Evolutionary conservation across 805 yeast species (phyloP).

Genomic region (Lachancea mirantina): DNA sequence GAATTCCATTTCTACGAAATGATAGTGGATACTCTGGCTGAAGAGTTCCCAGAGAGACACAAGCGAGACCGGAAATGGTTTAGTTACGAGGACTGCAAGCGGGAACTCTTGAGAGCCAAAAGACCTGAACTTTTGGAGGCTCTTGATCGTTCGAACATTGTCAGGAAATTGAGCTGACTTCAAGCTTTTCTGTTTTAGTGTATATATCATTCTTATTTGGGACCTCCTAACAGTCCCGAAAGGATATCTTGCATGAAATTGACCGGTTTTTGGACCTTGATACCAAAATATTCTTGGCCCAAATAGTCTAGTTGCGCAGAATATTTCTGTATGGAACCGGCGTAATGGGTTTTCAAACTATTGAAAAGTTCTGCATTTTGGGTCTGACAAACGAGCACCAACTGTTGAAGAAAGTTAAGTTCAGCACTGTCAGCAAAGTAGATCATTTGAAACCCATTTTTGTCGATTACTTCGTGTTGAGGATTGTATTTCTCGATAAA

Average conservation of each 20-base stretch:
- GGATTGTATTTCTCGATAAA: slow-evolving; percentile 23
- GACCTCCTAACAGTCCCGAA: slow-evolving; percentile 58
- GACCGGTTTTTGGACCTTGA: slow-evolving; percentile 43
- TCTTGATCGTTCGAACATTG: slow-evolving; percentile 47
- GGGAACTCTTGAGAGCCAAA: slow-evolving; percentile 47
- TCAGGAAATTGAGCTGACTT: slow-evolving; percentile 14
- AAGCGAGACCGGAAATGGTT: slow-evolving; percentile 71
- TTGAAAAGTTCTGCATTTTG: slow-evolving; percentile 46
- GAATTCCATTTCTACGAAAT: slow-evolving; percentile 86
- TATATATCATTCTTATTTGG: slow-evolving; percentile 3
- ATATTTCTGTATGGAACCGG: slow-evolving; percentile 21
- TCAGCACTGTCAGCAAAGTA: slow-evolving; percentile 39
- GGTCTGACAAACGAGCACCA: slow-evolving; percentile 52
- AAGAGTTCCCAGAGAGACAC: slow-evolving; percentile 68
- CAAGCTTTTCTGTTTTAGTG: background rate
- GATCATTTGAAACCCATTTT: slow-evolving; percentile 27
- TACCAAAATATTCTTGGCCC: slow-evolving; percentile 57
- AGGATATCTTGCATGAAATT: slow-evolving; percentile 67
- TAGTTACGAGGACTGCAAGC: slow-evolving; percentile 56
- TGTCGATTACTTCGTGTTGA: slow-evolving; percentile 22
- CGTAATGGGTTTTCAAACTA: slow-evolving; percentile 47
- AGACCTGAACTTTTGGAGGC: slow-evolving; percentile 66
- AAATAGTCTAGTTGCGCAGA: slow-evolving; percentile 43
- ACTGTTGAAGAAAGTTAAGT: slow-evolving; percentile 62
- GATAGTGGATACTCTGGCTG: slow-evolving; percentile 47